Conservation (phyloP, 2,329 filamentous ascomycete genomes). For the Colletotrichum sp. region DNA sequence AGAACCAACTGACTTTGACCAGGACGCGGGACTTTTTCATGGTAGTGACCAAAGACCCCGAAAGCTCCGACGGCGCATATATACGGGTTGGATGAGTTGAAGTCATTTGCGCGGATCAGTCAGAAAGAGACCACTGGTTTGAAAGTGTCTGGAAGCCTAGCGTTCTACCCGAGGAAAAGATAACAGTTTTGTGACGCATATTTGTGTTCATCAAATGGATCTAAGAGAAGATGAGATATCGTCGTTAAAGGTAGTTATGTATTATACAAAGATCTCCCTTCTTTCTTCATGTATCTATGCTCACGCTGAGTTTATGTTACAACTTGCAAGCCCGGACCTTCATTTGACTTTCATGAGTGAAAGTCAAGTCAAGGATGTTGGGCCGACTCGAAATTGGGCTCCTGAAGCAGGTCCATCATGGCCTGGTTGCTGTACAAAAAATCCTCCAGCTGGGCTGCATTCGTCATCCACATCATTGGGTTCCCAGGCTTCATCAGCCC, state of each 20-base stretch:
- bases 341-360: neutral
- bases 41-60: neutral
- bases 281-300: rapidly evolving
- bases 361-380: neutral
- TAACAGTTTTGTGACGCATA: neutral
- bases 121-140: neutral
- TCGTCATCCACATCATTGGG: constrained; percentile 40
- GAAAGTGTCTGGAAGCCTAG: neutral
- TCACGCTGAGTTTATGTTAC: neutral
- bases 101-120: neutral
- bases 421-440: constrained; percentile 43
- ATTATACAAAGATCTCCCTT: rapidly evolving
- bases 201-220: rapidly evolving
- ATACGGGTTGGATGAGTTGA: neutral
- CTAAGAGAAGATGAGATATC: rapidly evolving
- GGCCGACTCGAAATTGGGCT: constrained; percentile 8
- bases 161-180: neutral
- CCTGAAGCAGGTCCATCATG: constrained; percentile 40
- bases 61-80: neutral
- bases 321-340: rapidly evolving
- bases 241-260: neutral
- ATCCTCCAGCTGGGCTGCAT: constrained; percentile 39
- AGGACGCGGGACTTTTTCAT: neutral
- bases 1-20: neutral
- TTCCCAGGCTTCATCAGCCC: constrained; percentile 16